phyloP scores from a whole-genome alignment of 2,329 filamentous ascomycete species.

The Aspergillaceae sp. region DNA sequence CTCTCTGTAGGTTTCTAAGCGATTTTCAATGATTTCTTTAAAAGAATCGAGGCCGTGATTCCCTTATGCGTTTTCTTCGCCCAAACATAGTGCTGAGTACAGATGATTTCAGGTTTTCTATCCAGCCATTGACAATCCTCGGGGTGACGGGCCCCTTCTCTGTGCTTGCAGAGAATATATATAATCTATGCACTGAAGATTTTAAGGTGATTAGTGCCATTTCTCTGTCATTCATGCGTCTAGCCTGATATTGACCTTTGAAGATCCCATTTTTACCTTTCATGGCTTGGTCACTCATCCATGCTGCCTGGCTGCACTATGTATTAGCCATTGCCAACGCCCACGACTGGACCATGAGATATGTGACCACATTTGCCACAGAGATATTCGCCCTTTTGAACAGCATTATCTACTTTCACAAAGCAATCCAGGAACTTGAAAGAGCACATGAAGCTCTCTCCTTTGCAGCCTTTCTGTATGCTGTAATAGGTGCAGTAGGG shows the following conservation, averaged over 20 bases:
- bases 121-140: conserved; percentile 57
- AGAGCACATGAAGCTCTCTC: conserved; percentile 49
- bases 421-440: conserved; percentile 56
- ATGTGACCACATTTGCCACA: conserved; percentile 58
- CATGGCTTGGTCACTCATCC: conserved; percentile 60
- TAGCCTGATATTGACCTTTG: background rate
- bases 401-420: conserved; percentile 61
- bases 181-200: conserved; percentile 46
- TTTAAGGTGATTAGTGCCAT: conserved; percentile 41
- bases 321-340: conserved; percentile 58
- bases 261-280: conserved; percentile 50
- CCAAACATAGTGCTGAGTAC: background rate
- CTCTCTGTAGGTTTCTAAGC: conserved; percentile 38
- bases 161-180: conserved; percentile 59
- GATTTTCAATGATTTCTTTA: too few species aligned
- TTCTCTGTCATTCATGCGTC: background rate
- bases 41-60: background rate
- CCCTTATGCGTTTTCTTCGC: background rate
- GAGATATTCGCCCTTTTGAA: conserved; percentile 61
- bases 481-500: conserved; percentile 55
- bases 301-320: conserved; percentile 58
- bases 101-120: conserved; percentile 39
- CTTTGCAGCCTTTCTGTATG: conserved; percentile 56
- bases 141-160: conserved; percentile 60
- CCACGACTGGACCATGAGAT: conserved; percentile 62